Evolutionary conservation across 306 rosid genomes (phyloP), one percentile per base, ranked within the genome.

Genomic region (Astragalus glycyphyllos): DNA sequence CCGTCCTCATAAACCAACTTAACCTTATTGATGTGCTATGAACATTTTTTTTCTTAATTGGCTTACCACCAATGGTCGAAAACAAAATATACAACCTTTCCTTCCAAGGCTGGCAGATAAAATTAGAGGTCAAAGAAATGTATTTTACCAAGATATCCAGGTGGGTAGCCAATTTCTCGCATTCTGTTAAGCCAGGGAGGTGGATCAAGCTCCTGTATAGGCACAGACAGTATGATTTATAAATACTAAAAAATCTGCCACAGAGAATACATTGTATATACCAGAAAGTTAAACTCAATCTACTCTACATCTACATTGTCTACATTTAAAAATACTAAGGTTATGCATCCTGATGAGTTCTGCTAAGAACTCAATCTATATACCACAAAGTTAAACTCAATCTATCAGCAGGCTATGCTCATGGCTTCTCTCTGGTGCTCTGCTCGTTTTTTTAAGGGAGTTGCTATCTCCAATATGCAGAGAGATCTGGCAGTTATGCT

Each of bases 161-260:
- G 96, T 32, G 99, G 99, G 88, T 95, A 95, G 75, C 99, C 99
- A 49, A 95, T 54, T 84, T 95, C 99, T 40, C 90, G 95, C 99
- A 95, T 95, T 87, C 97, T 89, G 84, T 80, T 75, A 68, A 95
- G 96, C 99, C 97, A 95, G 10, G 97, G 97, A 50, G 99, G 99
- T 26, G 99, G 99, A 76, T 95, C 97, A 62, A 87, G 89, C 81
- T 89, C 99, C 99, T 95, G 87, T 84, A 76, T 26, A 56, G 54
- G 11, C 79, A 35, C 23, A 7, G 47, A 56, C 10, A 15, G 54
- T 20, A 42, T 47, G 49, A 68, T n/a, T 38, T 53, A 13, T 14
- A 6, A 47, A 74, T 4, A n/a, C 29, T 2, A 38, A 41, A 31
- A 31, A 42, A 10, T 16, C 23, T 54, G 31, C 17, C 20, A 12